Evolutionary conservation across 352 stramenopile genomes (phyloP).

Genomic region (Elongisporangium anandrum): DNA sequence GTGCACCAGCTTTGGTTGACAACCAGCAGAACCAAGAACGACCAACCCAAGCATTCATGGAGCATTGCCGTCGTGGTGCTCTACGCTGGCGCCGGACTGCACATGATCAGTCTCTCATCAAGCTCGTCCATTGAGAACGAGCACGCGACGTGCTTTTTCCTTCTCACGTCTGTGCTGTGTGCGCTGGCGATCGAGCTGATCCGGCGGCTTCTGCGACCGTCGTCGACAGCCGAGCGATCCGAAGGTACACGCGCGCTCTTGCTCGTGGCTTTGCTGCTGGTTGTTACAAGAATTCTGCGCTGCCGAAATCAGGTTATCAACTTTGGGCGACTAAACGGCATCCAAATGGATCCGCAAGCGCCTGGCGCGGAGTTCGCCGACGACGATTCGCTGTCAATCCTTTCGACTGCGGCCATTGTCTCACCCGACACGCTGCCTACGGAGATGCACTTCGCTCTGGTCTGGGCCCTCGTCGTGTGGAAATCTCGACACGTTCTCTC

Average conservation of each 20-base stretch:
- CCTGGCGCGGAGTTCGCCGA: slow-evolving; percentile 67
- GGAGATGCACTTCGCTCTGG: slow-evolving; percentile 21
- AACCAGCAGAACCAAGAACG: background rate
- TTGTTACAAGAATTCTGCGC: slow-evolving; percentile 58
- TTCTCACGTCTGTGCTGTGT: slow-evolving; percentile 48
- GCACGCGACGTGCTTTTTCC: slow-evolving; percentile 78
- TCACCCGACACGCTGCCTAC: slow-evolving; percentile 15
- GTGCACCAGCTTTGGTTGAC: background rate
- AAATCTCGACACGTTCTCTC: slow-evolving; percentile 12
- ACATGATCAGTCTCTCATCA: slow-evolving; percentile 65
- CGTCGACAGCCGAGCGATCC: background rate
- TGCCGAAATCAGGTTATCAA: slow-evolving; percentile 87
- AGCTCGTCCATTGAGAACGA: slow-evolving; percentile 90
- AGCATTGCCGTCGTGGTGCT: slow-evolving; percentile 1
- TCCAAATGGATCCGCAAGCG: slow-evolving; percentile 37
- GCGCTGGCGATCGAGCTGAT: slow-evolving; percentile 14
- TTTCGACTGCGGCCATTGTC: slow-evolving; percentile 62
- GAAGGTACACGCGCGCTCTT: slow-evolving; percentile 3
- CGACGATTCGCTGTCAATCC: slow-evolving; percentile 78
- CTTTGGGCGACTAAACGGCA: slow-evolving; percentile 68
- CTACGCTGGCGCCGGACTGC: slow-evolving; percentile 18
- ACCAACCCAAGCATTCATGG: background rate
- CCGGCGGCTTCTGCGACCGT: background rate
- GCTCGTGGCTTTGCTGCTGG: slow-evolving; percentile 19
- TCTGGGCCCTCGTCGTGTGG: slow-evolving; percentile 30